phyloP scores from a whole-genome alignment of 2,329 filamentous ascomycete genomes.

The Intubia oerlemansii region DNA sequence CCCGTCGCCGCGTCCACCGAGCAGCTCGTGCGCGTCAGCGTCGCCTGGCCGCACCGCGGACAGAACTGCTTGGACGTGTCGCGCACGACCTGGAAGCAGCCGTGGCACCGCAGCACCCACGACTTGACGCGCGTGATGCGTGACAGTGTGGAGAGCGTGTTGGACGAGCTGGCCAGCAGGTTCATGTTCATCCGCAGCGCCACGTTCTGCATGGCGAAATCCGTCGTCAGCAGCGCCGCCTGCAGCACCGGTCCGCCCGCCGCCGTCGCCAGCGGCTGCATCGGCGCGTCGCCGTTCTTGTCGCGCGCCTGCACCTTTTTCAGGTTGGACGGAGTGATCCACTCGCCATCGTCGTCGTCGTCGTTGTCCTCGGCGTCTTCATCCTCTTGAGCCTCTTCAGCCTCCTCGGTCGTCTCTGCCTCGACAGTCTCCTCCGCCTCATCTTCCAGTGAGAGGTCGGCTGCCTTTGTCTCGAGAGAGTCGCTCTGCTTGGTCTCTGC shows the following conservation, averaged over 20 bases:
- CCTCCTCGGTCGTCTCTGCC: background rate
- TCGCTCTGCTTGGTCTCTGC: too few relatives aligned
- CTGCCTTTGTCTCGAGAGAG: too few relatives aligned
- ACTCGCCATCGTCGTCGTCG: slow-evolving; percentile 32
- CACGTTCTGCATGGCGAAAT: slow-evolving; percentile 97
- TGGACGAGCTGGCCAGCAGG: slow-evolving; percentile 42
- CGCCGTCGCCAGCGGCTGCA: slow-evolving; percentile 27
- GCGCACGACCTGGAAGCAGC: slow-evolving; percentile 68
- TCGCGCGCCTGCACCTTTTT: slow-evolving; percentile 53
- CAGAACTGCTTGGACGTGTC: slow-evolving; percentile 86
- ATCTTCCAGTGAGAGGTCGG: slow-evolving; percentile 5
- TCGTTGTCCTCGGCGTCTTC: slow-evolving; percentile 15
- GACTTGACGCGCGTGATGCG: slow-evolving; percentile 72
- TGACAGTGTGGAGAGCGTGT: slow-evolving; percentile 37
- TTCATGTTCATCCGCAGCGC: slow-evolving; percentile 76
- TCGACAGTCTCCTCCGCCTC: background rate
- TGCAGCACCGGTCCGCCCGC: slow-evolving; percentile 37
- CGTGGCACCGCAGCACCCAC: slow-evolving; percentile 83
- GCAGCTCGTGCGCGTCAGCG: slow-evolving; percentile 68
- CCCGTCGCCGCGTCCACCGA: slow-evolving; percentile 55
- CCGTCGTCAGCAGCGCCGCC: slow-evolving; percentile 79
- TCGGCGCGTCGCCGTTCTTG: slow-evolving; percentile 29
- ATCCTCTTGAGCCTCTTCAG: slow-evolving; percentile 6
- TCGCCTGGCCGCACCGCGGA: slow-evolving; percentile 70
- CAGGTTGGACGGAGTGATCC: slow-evolving; percentile 90